Conservation (phyloP, 2,329 filamentous ascomycete genomes). For the Bimuria novae-zelandiae region DNA sequence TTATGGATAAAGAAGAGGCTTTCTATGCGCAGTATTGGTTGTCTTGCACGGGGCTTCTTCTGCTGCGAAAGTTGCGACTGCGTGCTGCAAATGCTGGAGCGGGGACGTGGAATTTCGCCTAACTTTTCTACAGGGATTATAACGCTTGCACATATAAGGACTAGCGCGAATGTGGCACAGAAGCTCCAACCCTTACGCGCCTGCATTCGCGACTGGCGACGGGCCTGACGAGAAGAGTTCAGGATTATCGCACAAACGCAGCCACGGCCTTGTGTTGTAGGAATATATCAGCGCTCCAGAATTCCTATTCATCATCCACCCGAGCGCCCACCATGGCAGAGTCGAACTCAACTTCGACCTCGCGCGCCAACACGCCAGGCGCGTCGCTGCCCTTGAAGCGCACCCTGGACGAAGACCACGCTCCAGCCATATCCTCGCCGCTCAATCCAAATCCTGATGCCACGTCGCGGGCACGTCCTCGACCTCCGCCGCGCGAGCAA, state of each 20-base stretch:
- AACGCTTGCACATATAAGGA: too few relatives aligned
- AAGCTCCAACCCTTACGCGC: too few relatives aligned
- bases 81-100: too few relatives aligned
- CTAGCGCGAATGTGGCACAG: too few relatives aligned
- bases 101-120: too few relatives aligned
- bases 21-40: too few relatives aligned
- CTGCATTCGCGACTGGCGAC: too few relatives aligned
- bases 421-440: conserved; percentile 72
- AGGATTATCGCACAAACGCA: neutral
- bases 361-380: conserved; percentile 44
- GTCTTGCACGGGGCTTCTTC: too few relatives aligned
- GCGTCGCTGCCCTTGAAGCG: conserved; percentile 63
- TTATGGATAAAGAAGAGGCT: conserved; percentile 4
- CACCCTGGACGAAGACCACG: conserved; percentile 69
- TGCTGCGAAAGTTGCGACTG: too few relatives aligned
- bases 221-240: too few relatives aligned
- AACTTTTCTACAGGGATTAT: too few relatives aligned
- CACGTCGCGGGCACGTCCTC: conserved; percentile 49
- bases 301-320: neutral
- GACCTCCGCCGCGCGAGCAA: conserved; percentile 47
- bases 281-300: neutral
- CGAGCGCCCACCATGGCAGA: conserved; percentile 39
- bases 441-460: conserved; percentile 67
- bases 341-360: conserved; percentile 31
- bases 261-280: too few relatives aligned